A percentile compares a stretch with the other conserved stretches of the same genome.
These are phyloP conservation scores for Helicocarpus griseus DNA, from an alignment of 2,329 filamentous ascomycete species.

Conservation along the genomic window DNA sequence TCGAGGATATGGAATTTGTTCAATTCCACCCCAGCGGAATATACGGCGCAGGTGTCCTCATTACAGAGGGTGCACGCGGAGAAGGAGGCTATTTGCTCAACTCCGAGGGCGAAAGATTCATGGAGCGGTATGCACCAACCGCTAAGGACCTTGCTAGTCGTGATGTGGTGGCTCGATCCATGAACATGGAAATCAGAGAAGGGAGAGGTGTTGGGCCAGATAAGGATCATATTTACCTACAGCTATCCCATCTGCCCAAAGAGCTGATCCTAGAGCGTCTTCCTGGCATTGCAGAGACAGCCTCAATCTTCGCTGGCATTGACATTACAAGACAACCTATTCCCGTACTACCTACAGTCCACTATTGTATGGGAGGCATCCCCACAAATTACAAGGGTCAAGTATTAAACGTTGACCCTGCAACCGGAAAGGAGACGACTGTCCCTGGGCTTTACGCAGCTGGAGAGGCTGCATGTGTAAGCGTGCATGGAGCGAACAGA, in stretches of 20 bases:
- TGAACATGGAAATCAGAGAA: slow-evolving; percentile 88
- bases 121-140: slow-evolving; percentile 86
- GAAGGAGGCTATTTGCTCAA: slow-evolving; percentile 88
- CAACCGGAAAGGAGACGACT: slow-evolving; percentile 67
- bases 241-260: slow-evolving; percentile 75
- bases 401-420: slow-evolving; percentile 66
- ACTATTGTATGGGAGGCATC: slow-evolving; percentile 96
- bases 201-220: slow-evolving; percentile 81
- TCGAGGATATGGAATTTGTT: slow-evolving; percentile 90
- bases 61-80: slow-evolving; percentile 83
- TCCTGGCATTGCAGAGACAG: slow-evolving; percentile 86
- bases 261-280: slow-evolving; percentile 81
- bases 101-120: slow-evolving; percentile 85
- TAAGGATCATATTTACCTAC: slow-evolving; percentile 87
- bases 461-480: slow-evolving; percentile 83
- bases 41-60: slow-evolving; percentile 83
- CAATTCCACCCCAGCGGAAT: slow-evolving; percentile 93
- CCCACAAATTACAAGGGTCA: slow-evolving; percentile 86
- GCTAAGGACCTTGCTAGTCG: slow-evolving; percentile 85
- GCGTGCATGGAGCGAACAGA: slow-evolving; percentile 84
- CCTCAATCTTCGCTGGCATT: slow-evolving; percentile 80
- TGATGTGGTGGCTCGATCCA: slow-evolving; percentile 81
- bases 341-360: slow-evolving; percentile 76
- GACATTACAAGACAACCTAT: slow-evolving; percentile 85
- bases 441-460: slow-evolving; percentile 82